Percentiles rank a stretch among this genome's conserved stretches.
These are phyloP conservation scores for Pestalotiopsis sp. DNA, from an alignment of 2,329 filamentous ascomycete species.

Conservation along the genomic window DNA sequence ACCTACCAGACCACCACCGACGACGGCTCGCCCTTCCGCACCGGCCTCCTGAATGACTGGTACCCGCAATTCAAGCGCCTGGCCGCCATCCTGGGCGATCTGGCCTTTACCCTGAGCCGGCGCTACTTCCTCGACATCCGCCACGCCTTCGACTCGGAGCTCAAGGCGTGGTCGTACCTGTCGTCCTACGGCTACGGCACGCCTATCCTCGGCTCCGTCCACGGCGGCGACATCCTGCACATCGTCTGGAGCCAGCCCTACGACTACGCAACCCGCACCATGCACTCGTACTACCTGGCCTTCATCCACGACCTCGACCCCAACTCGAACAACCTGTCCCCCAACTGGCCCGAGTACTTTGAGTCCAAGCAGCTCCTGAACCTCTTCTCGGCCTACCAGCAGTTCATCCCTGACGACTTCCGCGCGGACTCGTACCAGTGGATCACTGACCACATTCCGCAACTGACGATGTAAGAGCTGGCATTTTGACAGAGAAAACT, in stretches of 20 bases:
- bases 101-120: slow-evolving; percentile 73
- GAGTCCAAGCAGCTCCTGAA: background rate
- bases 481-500: no score
- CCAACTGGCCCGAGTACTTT: background rate
- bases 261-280: slow-evolving; percentile 54
- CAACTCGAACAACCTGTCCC: background rate
- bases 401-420: background rate
- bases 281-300: background rate
- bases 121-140: slow-evolving; percentile 61
- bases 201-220: slow-evolving; percentile 75
- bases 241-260: slow-evolving; percentile 67
- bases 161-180: slow-evolving; percentile 76
- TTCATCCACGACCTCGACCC: slow-evolving; percentile 6
- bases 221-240: slow-evolving; percentile 63
- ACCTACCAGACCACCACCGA: slow-evolving; percentile 61
- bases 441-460: background rate
- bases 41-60: slow-evolving; percentile 66
- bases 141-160: slow-evolving; percentile 48
- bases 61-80: slow-evolving; percentile 79
- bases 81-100: slow-evolving; percentile 73
- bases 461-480: background rate
- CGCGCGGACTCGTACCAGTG: background rate
- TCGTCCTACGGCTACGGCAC: slow-evolving; percentile 71
- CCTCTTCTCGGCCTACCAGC: background rate
- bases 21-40: slow-evolving; percentile 73